These are phyloP conservation scores for Acanthamoeba divionensis DNA, from an alignment of 208 protist species.

Conservation along the genomic window DNA sequence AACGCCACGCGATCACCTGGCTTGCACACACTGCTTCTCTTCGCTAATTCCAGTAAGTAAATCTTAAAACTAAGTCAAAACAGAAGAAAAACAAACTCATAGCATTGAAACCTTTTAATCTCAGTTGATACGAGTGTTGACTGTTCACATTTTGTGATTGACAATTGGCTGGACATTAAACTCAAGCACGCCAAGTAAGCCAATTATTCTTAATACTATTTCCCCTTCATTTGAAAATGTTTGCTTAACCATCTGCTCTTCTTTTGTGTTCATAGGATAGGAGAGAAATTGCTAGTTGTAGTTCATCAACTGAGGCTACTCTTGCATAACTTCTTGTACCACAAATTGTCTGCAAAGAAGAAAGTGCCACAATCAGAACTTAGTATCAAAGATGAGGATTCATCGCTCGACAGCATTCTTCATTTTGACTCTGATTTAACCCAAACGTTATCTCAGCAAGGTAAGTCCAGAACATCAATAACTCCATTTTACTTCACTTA, in stretches of 20 bases:
- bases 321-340: slow-evolving; percentile 11
- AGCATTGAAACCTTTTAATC: too few relatives aligned
- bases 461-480: neutral
- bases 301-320: slow-evolving; percentile 23
- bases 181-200: neutral
- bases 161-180: slow-evolving; percentile 58
- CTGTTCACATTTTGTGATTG: slow-evolving; percentile 42
- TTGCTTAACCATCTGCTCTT: neutral
- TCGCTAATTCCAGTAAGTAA: slow-evolving; percentile 24
- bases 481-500: neutral
- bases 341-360: neutral
- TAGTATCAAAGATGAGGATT: too few relatives aligned
- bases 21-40: slow-evolving; percentile 58
- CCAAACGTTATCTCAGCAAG: neutral
- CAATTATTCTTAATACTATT: neutral
- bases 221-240: neutral
- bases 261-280: neutral
- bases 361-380: too few relatives aligned
- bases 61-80: too few relatives aligned
- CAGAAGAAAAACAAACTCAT: too few relatives aligned
- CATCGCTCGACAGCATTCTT: too few relatives aligned
- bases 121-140: slow-evolving; percentile 46
- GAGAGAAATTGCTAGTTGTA: slow-evolving; percentile 10
- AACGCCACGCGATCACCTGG: slow-evolving; percentile 43
- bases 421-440: too few relatives aligned